Conservation (phyloP, 139 green algal species). For the Picochlorum sp. region DNA sequence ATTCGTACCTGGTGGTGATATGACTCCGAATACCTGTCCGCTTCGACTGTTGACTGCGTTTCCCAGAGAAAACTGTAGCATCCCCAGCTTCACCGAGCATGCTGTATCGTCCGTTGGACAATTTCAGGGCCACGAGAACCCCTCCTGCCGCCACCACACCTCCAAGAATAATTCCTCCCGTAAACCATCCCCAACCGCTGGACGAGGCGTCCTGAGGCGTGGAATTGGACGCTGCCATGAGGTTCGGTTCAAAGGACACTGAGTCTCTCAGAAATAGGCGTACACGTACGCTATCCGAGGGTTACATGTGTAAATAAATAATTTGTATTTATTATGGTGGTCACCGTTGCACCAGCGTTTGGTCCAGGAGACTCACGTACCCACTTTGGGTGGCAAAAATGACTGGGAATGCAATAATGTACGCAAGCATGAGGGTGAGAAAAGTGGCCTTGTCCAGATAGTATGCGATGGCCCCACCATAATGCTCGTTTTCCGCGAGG, state of each 20-base stretch:
- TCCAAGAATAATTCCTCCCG: constrained; percentile 35
- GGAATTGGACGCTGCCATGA: neutral
- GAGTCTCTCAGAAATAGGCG: no score
- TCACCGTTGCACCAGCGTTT: no score
- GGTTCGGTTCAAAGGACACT: neutral
- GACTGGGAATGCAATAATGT: neutral
- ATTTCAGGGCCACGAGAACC: constrained; percentile 31
- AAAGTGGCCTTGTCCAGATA: neutral
- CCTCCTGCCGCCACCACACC: constrained; percentile 32
- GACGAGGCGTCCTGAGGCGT: neutral
- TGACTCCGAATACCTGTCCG: no score
- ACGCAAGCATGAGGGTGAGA: neutral
- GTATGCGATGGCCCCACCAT: neutral
- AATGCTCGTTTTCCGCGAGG: neutral
- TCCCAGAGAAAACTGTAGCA: neutral
- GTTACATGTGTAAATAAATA: no score
- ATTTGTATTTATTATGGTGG: no score
- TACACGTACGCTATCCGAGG: no score
- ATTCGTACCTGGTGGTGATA: no score
- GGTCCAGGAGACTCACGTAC: neutral
- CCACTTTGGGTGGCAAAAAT: neutral
- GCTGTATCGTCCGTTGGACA: neutral
- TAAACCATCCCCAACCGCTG: constrained; percentile 8
- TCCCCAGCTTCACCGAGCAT: neutral
- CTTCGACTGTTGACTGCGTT: neutral